These are phyloP conservation scores for Allium sativum DNA, from an alignment of 106 monocot species.

Conservation along the genomic window DNA sequence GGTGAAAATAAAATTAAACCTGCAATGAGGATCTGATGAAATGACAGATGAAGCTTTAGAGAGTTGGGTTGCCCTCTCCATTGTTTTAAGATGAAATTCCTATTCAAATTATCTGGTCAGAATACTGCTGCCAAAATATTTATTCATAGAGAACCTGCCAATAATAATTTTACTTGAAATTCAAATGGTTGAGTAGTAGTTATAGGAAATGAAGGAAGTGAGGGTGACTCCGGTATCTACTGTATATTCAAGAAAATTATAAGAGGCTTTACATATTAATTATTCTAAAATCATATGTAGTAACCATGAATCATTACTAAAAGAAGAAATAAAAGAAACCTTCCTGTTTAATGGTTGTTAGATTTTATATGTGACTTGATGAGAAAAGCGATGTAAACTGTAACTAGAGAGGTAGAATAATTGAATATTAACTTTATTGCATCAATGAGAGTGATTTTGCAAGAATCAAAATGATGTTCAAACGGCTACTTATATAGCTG, in stretches of 20 bases:
- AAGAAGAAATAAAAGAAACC: conserved; percentile 21
- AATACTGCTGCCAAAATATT: background rate
- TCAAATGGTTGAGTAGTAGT: conserved; percentile 45
- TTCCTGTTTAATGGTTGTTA: conserved; percentile 79
- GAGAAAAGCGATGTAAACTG: too few species aligned
- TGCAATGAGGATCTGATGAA: conserved; percentile 28
- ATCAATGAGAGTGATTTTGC: too few species aligned
- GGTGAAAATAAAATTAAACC: conserved; percentile 11
- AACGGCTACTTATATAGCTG: too few species aligned
- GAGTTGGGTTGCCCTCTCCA: conserved; percentile 67
- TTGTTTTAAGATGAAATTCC: conserved; percentile 85
- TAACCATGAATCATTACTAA: background rate
- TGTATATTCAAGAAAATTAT: conserved; percentile 1
- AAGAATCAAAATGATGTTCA: too few species aligned
- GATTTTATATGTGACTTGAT: too few species aligned
- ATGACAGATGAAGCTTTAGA: conserved; percentile 38
- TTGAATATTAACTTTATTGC: too few species aligned
- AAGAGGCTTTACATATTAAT: too few species aligned
- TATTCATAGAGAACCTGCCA: background rate
- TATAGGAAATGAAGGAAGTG: conserved; percentile 36
- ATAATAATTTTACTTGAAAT: conserved; percentile 33
- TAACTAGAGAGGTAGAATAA: too few species aligned
- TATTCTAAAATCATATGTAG: background rate
- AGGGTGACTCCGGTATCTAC: conserved; percentile 51
- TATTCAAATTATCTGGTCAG: conserved; percentile 2